These are phyloP conservation scores for Pseudonitzschia pungens DNA, from an alignment of 108 stramenopile genomes.

Conservation along the genomic window DNA sequence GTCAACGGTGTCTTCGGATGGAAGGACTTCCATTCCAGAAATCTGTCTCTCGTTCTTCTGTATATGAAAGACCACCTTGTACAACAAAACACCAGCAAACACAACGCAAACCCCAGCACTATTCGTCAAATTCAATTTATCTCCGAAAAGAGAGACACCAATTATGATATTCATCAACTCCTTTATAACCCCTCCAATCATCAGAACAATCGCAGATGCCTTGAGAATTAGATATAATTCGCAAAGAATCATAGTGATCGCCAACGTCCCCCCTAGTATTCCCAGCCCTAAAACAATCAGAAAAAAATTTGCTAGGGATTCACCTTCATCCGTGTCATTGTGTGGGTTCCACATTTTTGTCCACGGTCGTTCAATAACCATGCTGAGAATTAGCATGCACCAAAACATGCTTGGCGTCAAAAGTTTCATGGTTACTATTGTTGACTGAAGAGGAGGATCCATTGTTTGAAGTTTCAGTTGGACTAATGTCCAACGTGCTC, in stretches of 20 bases:
- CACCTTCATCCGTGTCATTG: slow-evolving; percentile 28
- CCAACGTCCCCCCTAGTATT: slow-evolving; percentile 67
- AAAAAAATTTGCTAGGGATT: neutral
- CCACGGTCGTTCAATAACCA: slow-evolving; percentile 69
- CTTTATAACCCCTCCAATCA: slow-evolving; percentile 91
- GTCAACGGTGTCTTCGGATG: neutral
- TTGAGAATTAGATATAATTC: slow-evolving; percentile 88
- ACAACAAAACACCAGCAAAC: slow-evolving; percentile 74
- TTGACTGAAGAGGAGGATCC: slow-evolving; percentile 80
- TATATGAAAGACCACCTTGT: slow-evolving; percentile 73
- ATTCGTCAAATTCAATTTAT: slow-evolving; percentile 65
- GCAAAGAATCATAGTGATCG: slow-evolving; percentile 83
- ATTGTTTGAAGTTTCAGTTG: slow-evolving; percentile 78
- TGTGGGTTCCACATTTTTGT: slow-evolving; percentile 40
- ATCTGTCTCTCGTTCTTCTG: slow-evolving; percentile 36
- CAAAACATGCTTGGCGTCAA: slow-evolving; percentile 80
- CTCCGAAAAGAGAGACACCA: slow-evolving; percentile 75
- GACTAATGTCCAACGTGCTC: slow-evolving; percentile 84
- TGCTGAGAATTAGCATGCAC: slow-evolving; percentile 65
- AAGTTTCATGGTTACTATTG: slow-evolving; percentile 80
- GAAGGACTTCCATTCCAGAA: slow-evolving; percentile 1
- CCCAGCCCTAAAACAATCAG: slow-evolving; percentile 51
- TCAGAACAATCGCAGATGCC: slow-evolving; percentile 79
- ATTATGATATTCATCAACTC: slow-evolving; percentile 84
- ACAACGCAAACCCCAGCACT: slow-evolving; percentile 66